Conservation (phyloP, 805 yeast species). For the Cyberlindnera sargentensis region DNA sequence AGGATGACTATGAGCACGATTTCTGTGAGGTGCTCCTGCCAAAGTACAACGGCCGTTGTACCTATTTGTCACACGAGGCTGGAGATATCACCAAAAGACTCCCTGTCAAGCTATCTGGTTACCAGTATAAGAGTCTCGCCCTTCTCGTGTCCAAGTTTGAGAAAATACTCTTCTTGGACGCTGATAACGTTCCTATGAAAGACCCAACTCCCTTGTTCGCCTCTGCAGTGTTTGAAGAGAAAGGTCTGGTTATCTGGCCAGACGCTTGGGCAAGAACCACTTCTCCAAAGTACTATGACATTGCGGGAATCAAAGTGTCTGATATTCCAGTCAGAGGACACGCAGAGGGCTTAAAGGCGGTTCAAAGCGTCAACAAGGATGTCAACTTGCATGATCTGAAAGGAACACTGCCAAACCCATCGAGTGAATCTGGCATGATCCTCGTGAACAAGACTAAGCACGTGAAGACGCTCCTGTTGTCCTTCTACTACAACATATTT, state of each 20-base stretch:
- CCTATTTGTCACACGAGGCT: conserved; percentile 48
- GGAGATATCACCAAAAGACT: conserved; percentile 42
- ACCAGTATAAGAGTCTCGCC: conserved; percentile 62
- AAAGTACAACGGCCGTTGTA: conserved; percentile 52
- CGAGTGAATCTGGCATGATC: conserved; percentile 60
- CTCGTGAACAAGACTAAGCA: conserved; percentile 49
- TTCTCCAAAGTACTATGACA: conserved; percentile 49
- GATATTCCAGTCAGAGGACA: conserved; percentile 30
- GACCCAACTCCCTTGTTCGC: conserved; percentile 48
- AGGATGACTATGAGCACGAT: conserved; percentile 60
- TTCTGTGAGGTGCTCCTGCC: conserved; percentile 59
- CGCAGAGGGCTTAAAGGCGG: conserved; percentile 17
- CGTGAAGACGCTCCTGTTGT: conserved; percentile 42
- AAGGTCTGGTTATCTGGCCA: conserved; percentile 55
- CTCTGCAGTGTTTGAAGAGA: conserved; percentile 34
- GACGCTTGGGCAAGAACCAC: conserved; percentile 68
- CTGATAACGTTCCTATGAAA: conserved; percentile 63
- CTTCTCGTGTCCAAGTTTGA: conserved; percentile 64
- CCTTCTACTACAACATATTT: conserved; percentile 50
- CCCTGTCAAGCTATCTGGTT: conserved; percentile 45
- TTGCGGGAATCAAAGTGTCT: conserved; percentile 35
- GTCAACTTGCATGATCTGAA: conserved; percentile 47
- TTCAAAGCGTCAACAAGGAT: conserved; percentile 15
- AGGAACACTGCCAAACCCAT: conserved; percentile 53
- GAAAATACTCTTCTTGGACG: conserved; percentile 60